A percentile compares a stretch with the other conserved stretches of the same genome.
phyloP scores from a whole-genome alignment of 2,329 filamentous ascomycete species.

The Hypoxylon sp. region DNA sequence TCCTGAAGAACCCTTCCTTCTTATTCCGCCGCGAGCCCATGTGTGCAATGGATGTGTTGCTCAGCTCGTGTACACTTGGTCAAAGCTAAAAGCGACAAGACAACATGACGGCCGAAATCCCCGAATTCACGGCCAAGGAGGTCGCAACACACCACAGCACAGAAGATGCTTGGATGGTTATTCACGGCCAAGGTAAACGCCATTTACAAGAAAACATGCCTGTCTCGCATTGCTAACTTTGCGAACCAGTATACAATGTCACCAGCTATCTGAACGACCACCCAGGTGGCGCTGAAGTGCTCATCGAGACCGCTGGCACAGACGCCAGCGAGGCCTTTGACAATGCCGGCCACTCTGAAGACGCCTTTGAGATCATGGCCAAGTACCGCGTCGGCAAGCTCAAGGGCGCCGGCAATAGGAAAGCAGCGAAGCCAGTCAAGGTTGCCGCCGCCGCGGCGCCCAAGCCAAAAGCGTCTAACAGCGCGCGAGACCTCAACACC shows the following conservation, averaged over 20 bases:
- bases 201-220: neutral
- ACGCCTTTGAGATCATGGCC: constrained; percentile 55
- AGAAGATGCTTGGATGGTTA: constrained; percentile 61
- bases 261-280: constrained; percentile 66
- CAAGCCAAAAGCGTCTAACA: neutral
- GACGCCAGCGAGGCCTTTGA: constrained; percentile 84
- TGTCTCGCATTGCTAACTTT: neutral
- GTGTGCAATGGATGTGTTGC: neutral
- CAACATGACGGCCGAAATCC: constrained; percentile 32
- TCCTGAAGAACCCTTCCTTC: neutral
- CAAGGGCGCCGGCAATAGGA: constrained; percentile 42
- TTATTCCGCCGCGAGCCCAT: neutral
- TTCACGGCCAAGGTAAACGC: constrained; percentile 61
- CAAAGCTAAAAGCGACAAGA: neutral
- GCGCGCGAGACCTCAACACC: neutral
- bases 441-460: constrained; percentile 6
- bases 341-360: constrained; percentile 82
- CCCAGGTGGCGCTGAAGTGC: constrained; percentile 78
- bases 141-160: constrained; percentile 58
- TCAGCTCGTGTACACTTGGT: neutral
- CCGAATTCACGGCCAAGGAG: constrained; percentile 49
- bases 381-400: constrained; percentile 50
- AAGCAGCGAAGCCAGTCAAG: constrained; percentile 37
- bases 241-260: constrained; percentile 62
- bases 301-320: constrained; percentile 78